A percentile compares a stretch with the other conserved stretches of the same genome.
phyloP scores from a whole-genome alignment of 805 yeast species.

The Alloascoidea africana region DNA sequence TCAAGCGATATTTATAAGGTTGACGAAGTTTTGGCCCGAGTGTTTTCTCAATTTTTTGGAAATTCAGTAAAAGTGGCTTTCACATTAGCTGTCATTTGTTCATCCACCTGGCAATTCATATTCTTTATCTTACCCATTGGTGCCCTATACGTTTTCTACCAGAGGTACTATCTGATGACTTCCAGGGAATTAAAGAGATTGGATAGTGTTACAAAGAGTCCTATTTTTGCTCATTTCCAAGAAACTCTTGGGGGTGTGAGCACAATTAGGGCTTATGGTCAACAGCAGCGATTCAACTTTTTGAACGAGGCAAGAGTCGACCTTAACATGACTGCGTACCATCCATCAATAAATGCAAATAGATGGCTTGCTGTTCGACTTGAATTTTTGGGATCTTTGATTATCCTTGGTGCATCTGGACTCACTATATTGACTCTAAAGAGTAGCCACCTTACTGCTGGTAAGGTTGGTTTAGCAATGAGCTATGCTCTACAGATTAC shows the following conservation, averaged over 20 bases:
- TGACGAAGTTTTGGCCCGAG: constrained; percentile 46
- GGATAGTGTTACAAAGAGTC: constrained; percentile 52
- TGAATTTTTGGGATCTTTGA: constrained; percentile 80
- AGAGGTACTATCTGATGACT: constrained; percentile 49
- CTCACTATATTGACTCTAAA: constrained; percentile 58
- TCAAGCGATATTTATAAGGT: constrained; percentile 83
- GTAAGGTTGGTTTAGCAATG: constrained; percentile 86
- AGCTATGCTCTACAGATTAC: constrained; percentile 90
- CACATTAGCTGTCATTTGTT: constrained; percentile 66
- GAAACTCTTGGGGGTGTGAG: constrained; percentile 68
- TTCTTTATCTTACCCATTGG: constrained; percentile 58
- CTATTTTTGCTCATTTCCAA: constrained; percentile 70
- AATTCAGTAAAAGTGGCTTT: constrained; percentile 26
- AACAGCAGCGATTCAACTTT: constrained; percentile 41
- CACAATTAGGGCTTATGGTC: constrained; percentile 69
- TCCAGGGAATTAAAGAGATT: constrained; percentile 71
- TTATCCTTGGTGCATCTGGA: constrained; percentile 77
- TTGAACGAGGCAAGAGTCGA: constrained; percentile 43
- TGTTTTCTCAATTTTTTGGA: constrained; percentile 20
- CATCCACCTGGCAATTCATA: constrained; percentile 78
- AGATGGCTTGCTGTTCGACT: constrained; percentile 96
- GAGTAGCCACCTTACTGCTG: constrained; percentile 65
- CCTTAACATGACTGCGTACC: constrained; percentile 79
- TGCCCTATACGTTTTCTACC: constrained; percentile 52
- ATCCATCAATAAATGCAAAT: constrained; percentile 84